Conservation (phyloP, 176 grass and related monocot species). For the Zoysia japonica region DNA sequence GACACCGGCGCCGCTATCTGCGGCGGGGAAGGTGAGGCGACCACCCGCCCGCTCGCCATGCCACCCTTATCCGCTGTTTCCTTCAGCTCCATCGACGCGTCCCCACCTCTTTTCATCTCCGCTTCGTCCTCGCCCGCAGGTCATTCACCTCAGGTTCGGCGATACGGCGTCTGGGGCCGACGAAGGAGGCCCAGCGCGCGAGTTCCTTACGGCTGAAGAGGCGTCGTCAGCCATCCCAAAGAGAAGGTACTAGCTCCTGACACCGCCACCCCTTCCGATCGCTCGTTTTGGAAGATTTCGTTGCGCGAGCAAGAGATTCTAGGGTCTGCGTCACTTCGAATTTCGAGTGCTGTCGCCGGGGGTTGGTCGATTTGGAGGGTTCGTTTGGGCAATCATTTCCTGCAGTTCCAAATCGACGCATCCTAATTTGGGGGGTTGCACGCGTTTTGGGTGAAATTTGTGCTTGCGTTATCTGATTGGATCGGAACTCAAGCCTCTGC, state of each 20-base stretch:
- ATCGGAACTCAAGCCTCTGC: not conserved
- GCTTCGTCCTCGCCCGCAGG: conserved; percentile 3
- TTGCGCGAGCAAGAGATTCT: no score
- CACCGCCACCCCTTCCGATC: no score
- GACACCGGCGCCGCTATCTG: not conserved
- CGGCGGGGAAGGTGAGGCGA: conserved; percentile 28
- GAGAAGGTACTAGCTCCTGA: conserved; percentile 4
- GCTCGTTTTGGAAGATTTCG: not conserved
- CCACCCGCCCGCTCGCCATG: not conserved
- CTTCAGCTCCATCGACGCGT: not conserved
- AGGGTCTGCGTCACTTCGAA: not conserved
- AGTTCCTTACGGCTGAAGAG: conserved; percentile 4
- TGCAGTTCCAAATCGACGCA: not conserved
- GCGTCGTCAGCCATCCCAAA: not conserved
- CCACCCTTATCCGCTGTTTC: not conserved
- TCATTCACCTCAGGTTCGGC: conserved; percentile 13
- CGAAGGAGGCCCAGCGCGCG: not conserved
- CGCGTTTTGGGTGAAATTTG: not conserved
- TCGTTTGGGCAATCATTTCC: not conserved
- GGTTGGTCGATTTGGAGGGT: not conserved
- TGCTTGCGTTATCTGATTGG: not conserved
- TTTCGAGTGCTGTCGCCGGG: not conserved
- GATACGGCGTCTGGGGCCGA: not conserved
- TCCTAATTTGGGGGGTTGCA: not conserved
- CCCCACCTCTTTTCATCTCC: not conserved